Conservation (phyloP, 2,329 filamentous ascomycete species). For the Annulohypoxylon truncatum region DNA sequence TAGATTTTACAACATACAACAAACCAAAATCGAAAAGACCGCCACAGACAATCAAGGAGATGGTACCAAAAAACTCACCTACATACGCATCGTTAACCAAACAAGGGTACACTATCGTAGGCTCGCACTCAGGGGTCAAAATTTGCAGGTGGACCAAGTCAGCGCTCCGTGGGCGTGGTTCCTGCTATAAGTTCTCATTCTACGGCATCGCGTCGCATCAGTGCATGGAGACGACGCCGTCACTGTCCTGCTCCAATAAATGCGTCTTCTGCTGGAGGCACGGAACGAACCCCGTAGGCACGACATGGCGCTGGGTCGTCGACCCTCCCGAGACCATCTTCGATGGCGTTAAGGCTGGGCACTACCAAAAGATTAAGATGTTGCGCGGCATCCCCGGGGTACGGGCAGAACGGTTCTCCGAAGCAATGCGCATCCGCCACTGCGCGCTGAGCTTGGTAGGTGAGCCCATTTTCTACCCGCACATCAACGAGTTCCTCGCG, state of each 20-base stretch:
- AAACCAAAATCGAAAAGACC: constrained; percentile 62
- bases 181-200: constrained; percentile 97
- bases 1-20: constrained; percentile 86
- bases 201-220: constrained; percentile 97
- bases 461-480: constrained; percentile 98
- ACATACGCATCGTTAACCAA: constrained; percentile 92
- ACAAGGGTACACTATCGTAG: constrained; percentile 95
- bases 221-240: constrained; percentile 98
- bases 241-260: constrained; percentile 96
- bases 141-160: constrained; percentile 99
- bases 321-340: constrained; percentile 93
- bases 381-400: constrained; percentile 94
- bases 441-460: constrained; percentile 93
- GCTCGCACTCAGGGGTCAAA: constrained; percentile 95
- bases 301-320: constrained; percentile 96
- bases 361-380: constrained; percentile 99
- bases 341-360: constrained; percentile 86
- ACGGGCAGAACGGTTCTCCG: constrained; percentile 88
- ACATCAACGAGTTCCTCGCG: constrained; percentile 90
- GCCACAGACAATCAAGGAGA: constrained; percentile 75
- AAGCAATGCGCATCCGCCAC: constrained; percentile 92
- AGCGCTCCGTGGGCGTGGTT: constrained; percentile 89
- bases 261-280: constrained; percentile 99
- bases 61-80: constrained; percentile 92
- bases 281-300: constrained; percentile 95